Evolutionary conservation across 192 early-diverging fungal genomes (phyloP), one percentile per base, ranked within the genome.

Genomic region (Chytriomyces sp.): DNA sequence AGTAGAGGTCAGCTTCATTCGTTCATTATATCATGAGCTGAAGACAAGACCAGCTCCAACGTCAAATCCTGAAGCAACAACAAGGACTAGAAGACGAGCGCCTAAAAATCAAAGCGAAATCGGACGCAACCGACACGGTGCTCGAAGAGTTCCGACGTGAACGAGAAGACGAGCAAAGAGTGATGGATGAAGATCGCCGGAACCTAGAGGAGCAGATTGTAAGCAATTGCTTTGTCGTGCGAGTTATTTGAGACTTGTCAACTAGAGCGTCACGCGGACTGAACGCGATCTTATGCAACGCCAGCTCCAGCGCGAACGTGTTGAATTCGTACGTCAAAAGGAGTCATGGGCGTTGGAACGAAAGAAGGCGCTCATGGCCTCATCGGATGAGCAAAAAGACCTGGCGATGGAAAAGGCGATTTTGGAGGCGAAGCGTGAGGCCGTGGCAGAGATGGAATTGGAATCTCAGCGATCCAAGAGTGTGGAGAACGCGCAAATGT

Each of bases 331-430:
- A 10, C 57, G 59, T 8, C 49, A 37, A 32, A 40, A 52, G 37
- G 72, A 73, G 38, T 3, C 59, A 6, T 73, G 72, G 72, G 32
- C 41, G 14, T 26, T 73, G 26, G 72, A 73, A 31, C 61, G 72
- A 14, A 73, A 54, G 34, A 31, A 41, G n/a, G 25, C 28, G 14
- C 31, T 62, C 28, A 14, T 55, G 32, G n/a, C 14, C 10, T 40
- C 49, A 5, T 61, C 61, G 19, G 72, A 73, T 25, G 61, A 73
- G 37, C 39, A 52, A 26, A 40, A 62, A 52, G 36, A 52, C n/a
- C 52, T 73, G 31, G 72, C 72, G 19, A 73, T 73, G 72, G 72
- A 73, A 26, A 73, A 73, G 52, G 72, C 72, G 8, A 12, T 73
- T 12, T 4, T 73, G 19, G 72, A 73, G 14, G 72, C 61, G 4